Conservation (phyloP, 2,329 filamentous ascomycete species). For the Phaeosphaeria sp. region DNA sequence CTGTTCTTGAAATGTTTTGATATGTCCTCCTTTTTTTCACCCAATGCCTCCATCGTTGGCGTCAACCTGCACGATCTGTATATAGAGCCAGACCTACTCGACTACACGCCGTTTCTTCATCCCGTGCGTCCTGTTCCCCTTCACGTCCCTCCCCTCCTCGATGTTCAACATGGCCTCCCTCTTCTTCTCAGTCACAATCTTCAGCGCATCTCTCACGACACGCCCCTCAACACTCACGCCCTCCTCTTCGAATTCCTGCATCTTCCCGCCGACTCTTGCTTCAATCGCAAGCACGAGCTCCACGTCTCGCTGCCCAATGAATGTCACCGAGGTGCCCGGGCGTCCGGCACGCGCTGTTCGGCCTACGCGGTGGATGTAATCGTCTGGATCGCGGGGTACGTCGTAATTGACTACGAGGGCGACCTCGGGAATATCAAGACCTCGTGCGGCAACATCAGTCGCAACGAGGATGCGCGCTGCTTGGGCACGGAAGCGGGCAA, state of each 20-base stretch:
- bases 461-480: slow-evolving; percentile 91
- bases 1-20: too few species aligned
- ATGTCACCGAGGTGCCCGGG: slow-evolving; percentile 79
- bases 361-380: slow-evolving; percentile 96
- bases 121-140: slow-evolving; percentile 72
- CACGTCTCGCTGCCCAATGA: slow-evolving; percentile 93
- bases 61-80: too few species aligned
- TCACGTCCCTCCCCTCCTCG: slow-evolving; percentile 88
- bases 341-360: slow-evolving; percentile 92
- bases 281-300: slow-evolving; percentile 91
- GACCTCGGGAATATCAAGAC: slow-evolving; percentile 94
- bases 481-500: slow-evolving; percentile 87
- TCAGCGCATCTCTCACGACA: slow-evolving; percentile 83
- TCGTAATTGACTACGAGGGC: slow-evolving; percentile 94
- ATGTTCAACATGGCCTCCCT: slow-evolving; percentile 88
- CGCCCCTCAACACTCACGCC: slow-evolving; percentile 93
- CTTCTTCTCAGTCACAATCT: slow-evolving; percentile 94
- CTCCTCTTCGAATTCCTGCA: slow-evolving; percentile 86
- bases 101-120: slow-evolving; percentile 39
- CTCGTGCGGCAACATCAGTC: slow-evolving; percentile 92
- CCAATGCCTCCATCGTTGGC: too few species aligned
- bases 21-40: too few species aligned
- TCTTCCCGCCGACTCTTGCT: slow-evolving; percentile 75
- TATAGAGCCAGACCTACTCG: too few species aligned
- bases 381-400: slow-evolving; percentile 91